A percentile compares a stretch with the other conserved stretches of the same genome.
phyloP scores from a whole-genome alignment of 108 stramenopile species.

The Pseudonitzschia pungens region DNA sequence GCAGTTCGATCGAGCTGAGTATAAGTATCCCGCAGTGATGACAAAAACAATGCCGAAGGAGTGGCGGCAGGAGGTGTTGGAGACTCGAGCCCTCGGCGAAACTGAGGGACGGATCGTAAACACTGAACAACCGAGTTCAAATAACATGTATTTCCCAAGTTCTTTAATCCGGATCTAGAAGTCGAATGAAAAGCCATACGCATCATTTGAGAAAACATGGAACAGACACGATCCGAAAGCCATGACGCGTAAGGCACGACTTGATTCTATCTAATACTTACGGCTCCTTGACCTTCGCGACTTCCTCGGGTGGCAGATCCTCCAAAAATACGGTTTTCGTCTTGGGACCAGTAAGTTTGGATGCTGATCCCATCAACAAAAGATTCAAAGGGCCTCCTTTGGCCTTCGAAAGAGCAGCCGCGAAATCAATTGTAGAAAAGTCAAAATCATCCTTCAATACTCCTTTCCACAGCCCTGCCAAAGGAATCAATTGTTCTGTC shows the following conservation, averaged over 20 bases:
- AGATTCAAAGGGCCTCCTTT: slow-evolving; percentile 66
- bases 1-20: slow-evolving; percentile 65
- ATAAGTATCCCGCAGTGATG: slow-evolving; percentile 60
- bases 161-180: slow-evolving; percentile 80
- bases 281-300: slow-evolving; percentile 88
- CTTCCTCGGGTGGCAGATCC: slow-evolving; percentile 91
- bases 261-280: slow-evolving; percentile 1
- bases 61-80: slow-evolving; percentile 38
- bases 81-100: slow-evolving; percentile 74
- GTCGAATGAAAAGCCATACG: not conserved
- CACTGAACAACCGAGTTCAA: slow-evolving; percentile 97
- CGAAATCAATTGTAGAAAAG: slow-evolving; percentile 59
- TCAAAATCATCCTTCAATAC: slow-evolving; percentile 92
- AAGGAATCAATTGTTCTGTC: not conserved
- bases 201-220: not conserved
- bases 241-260: not conserved
- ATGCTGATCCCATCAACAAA: slow-evolving; percentile 96
- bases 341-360: slow-evolving; percentile 80
- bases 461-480: slow-evolving; percentile 89
- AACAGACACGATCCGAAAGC: not conserved
- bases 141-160: slow-evolving; percentile 99
- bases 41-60: slow-evolving; percentile 51
- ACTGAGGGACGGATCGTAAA: slow-evolving; percentile 82
- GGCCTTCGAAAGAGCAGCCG: slow-evolving; percentile 52
- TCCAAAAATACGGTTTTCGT: slow-evolving; percentile 92